Percentiles rank a stretch among this genome's conserved stretches.
These are phyloP conservation scores for Macadamia integrifolia DNA, from an alignment of 164 flowering plant genomes.

Conservation along the genomic window DNA sequence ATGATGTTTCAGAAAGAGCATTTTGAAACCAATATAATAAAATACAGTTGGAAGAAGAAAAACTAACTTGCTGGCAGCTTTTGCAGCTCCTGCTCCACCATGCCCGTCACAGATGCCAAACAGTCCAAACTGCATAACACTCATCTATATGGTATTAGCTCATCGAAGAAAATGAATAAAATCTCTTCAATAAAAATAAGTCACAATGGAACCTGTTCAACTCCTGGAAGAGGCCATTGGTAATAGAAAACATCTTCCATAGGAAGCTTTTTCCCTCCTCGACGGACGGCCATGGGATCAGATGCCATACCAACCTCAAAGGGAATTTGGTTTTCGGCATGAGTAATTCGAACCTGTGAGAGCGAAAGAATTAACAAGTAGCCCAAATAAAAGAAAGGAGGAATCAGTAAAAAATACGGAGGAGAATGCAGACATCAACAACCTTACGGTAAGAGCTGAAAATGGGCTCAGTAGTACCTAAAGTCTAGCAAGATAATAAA, in stretches of 20 bases:
- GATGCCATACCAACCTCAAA: constrained; percentile 87
- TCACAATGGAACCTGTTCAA: constrained; percentile 58
- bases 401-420: neutral
- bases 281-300: constrained; percentile 91
- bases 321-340: constrained; percentile 40
- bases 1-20: neutral
- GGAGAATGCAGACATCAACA: constrained; percentile 1
- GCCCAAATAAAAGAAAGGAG: neutral
- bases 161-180: neutral
- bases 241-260: constrained; percentile 96
- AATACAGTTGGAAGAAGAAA: neutral
- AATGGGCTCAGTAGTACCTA: no score
- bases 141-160: constrained; percentile 6
- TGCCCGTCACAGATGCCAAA: constrained; percentile 98
- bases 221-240: constrained; percentile 88
- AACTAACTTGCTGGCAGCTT: constrained; percentile 83
- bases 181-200: neutral
- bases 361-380: neutral
- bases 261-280: constrained; percentile 85
- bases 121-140: constrained; percentile 74
- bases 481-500: neutral
- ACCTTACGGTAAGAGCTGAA: neutral
- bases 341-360: constrained; percentile 64
- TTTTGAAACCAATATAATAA: neutral
- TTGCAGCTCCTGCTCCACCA: constrained; percentile 89